A percentile compares a stretch with the other conserved stretches of the same genome.
Evolutionary conservation across 306 rosid genomes (phyloP).

Genomic region (Bauhinia variegata): DNA sequence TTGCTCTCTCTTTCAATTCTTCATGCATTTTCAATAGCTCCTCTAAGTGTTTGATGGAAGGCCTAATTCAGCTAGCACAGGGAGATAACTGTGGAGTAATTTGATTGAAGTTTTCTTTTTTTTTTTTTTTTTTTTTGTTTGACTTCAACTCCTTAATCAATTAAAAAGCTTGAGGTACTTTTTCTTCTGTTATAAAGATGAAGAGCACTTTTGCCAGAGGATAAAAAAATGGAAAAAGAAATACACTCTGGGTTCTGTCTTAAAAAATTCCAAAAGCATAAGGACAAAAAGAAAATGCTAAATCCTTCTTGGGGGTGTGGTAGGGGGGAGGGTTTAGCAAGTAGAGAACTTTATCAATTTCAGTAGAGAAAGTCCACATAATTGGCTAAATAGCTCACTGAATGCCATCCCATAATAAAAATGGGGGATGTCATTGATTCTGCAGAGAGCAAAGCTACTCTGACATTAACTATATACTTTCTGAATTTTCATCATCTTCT

Average conservation of each 20-base stretch:
- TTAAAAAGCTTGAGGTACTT: constrained; percentile 39
- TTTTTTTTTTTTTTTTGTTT: too few species aligned
- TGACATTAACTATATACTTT: constrained; percentile 30
- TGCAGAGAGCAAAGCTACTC: constrained; percentile 29
- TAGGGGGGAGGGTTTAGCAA: constrained; percentile 10
- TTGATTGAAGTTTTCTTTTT: constrained; percentile 42
- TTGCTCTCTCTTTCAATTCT: constrained; percentile 3
- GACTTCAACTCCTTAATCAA: constrained; percentile 40
- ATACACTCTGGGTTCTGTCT: constrained; percentile 40
- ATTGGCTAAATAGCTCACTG: constrained; percentile 43
- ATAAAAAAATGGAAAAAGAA: constrained; percentile 38
- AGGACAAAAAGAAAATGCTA: constrained; percentile 63
- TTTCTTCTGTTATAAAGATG: constrained; percentile 45
- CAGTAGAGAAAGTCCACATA: constrained; percentile 32
- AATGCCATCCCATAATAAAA: constrained; percentile 36
- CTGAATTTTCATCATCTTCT: constrained; percentile 33
- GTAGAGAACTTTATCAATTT: constrained; percentile 42
- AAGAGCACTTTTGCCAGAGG: constrained; percentile 45
- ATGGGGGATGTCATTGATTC: constrained; percentile 23
- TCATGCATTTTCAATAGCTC: constrained; percentile 12
- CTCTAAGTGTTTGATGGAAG: constrained; percentile 25
- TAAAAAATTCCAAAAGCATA: constrained; percentile 57
- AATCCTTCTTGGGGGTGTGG: constrained; percentile 35
- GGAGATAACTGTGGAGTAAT: constrained; percentile 19
- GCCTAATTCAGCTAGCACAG: constrained; percentile 17